A percentile compares a stretch with the other conserved stretches of the same genome.
phyloP scores from a whole-genome alignment of 257 asterid species.

The Perilla frutescens region DNA sequence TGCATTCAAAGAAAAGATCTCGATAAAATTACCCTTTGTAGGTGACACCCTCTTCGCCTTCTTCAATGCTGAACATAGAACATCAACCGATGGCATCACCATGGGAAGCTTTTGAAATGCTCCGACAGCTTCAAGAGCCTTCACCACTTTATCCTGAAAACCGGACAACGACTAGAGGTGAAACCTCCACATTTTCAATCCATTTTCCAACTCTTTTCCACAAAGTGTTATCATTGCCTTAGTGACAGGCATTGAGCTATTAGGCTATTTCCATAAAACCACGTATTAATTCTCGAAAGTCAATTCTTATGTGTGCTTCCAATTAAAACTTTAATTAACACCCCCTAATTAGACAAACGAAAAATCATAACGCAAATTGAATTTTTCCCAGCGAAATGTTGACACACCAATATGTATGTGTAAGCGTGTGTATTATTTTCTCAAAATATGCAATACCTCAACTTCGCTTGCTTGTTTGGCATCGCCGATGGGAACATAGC shows the following conservation, averaged over 20 bases:
- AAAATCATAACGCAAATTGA: neutral
- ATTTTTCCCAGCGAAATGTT: neutral
- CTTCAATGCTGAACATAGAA: constrained; percentile 74
- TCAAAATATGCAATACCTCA: constrained; percentile 40
- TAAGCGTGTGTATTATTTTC: no score
- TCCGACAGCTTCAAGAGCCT: constrained; percentile 64
- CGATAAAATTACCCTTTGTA: constrained; percentile 74
- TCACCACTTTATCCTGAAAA: constrained; percentile 52
- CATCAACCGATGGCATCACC: constrained; percentile 92
- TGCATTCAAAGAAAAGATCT: constrained; percentile 23
- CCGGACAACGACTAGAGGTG: constrained; percentile 12
- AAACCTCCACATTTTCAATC: neutral
- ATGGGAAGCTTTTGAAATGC: constrained; percentile 98
- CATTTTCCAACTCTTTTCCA: constrained; percentile 1
- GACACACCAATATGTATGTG: neutral
- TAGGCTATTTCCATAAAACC: neutral
- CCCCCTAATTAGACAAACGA: neutral
- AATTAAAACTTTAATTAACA: neutral
- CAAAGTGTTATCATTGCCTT: constrained; percentile 7
- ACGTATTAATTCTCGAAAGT: neutral
- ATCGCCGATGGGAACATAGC: constrained; percentile 64
- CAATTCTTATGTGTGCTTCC: neutral
- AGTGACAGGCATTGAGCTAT: neutral
- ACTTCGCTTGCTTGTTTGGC: constrained; percentile 43
- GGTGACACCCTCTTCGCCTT: constrained; percentile 86